phyloP scores from a whole-genome alignment of 495 filamentous ascomycete species.

The Physcia stellaris region DNA sequence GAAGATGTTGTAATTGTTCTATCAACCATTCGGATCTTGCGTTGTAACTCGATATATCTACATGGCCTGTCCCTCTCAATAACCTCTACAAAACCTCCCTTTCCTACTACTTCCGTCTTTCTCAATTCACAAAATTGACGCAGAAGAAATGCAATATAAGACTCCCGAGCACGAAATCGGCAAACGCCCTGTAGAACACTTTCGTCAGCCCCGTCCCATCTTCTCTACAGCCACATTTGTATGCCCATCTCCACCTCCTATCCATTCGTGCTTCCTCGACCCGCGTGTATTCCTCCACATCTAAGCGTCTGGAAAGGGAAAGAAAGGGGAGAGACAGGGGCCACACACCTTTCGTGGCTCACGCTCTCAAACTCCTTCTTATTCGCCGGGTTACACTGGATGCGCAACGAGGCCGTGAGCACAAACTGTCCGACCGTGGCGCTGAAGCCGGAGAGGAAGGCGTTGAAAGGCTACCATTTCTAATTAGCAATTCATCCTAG shows the following conservation, averaged over 20 bases:
- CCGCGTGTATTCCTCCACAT: background rate
- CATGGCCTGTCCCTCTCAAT: too few relatives aligned
- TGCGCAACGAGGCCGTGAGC: conserved; percentile 75
- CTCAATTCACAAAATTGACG: conserved; percentile 96
- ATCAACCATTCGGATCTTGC: too few relatives aligned
- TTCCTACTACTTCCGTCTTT: too few relatives aligned
- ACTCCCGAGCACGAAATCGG: conserved; percentile 90
- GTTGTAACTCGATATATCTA: too few relatives aligned
- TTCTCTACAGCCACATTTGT: background rate
- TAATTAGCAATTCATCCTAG: background rate
- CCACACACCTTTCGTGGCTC: conserved; percentile 38
- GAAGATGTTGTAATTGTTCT: too few relatives aligned
- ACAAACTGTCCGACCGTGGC: conserved; percentile 97
- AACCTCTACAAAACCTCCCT: too few relatives aligned
- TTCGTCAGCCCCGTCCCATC: conserved; percentile 1
- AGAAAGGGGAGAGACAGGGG: conserved; percentile 1
- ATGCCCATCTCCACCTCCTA: background rate
- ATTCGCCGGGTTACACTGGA: conserved; percentile 56
- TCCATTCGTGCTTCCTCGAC: background rate
- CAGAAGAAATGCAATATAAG: conserved; percentile 97
- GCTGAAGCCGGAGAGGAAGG: conserved; percentile 87
- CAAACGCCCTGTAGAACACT: conserved; percentile 59
- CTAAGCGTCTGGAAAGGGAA: background rate
- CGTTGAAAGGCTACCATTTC: conserved; percentile 91
- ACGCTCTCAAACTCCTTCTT: conserved; percentile 20